Conservation (phyloP, 495 filamentous ascomycete species). For the Friedmanniomyces endolithicus region DNA sequence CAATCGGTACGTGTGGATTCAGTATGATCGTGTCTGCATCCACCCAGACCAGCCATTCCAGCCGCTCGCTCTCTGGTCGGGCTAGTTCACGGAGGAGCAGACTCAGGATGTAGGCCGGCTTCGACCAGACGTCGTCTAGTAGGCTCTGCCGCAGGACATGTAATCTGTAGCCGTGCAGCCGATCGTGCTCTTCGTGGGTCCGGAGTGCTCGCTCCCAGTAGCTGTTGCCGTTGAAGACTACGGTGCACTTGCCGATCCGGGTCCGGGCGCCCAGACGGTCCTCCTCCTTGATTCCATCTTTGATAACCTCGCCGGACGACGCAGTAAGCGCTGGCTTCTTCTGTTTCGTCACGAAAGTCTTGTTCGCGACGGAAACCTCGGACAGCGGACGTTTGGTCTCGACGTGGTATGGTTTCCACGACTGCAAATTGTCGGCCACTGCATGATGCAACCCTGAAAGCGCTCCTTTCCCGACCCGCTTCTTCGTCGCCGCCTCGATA, state of each 20-base stretch:
- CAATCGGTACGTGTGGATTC: constrained; percentile 41
- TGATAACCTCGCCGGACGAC: neutral
- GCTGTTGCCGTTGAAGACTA: constrained; percentile 24
- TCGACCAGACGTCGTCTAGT: constrained; percentile 34
- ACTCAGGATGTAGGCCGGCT: constrained; percentile 38
- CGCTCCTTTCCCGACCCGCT: constrained; percentile 5
- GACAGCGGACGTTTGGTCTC: neutral
- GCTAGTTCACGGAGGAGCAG: constrained; percentile 38
- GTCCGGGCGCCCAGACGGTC: constrained; percentile 12
- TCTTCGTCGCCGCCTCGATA: neutral
- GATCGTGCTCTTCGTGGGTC: constrained; percentile 27
- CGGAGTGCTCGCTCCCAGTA: constrained; percentile 27
- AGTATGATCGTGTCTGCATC: constrained; percentile 42
- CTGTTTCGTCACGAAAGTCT: neutral
- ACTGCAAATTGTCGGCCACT: constrained; percentile 14
- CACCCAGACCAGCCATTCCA: constrained; percentile 45
- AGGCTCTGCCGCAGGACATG: constrained; percentile 25
- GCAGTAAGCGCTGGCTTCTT: neutral
- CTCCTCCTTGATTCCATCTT: constrained; percentile 5
- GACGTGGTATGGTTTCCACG: constrained; percentile 10
- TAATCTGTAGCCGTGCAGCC: constrained; percentile 25
- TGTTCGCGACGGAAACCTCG: neutral
- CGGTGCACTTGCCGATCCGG: constrained; percentile 27
- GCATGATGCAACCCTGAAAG: constrained; percentile 14
- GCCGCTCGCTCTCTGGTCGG: constrained; percentile 36